Base-by-base conservation (phyloP, 805 yeast species). In the Myxozyma udenii region DNA sequence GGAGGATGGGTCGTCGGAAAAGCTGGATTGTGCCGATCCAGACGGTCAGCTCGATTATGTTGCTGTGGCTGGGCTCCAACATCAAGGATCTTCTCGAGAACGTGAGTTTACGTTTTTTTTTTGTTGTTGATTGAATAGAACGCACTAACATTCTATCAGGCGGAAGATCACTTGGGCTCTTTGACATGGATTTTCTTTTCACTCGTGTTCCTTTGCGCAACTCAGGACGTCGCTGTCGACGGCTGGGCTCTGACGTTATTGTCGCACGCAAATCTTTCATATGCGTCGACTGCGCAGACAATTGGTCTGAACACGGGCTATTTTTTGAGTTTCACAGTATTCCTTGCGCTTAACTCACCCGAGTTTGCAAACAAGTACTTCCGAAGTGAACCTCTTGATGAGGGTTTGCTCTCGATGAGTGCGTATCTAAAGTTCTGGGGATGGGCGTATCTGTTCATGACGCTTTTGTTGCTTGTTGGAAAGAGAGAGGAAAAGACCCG, bases 161-260 rank as follows among this genome's bases (percentile, higher is more conserved):
- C 89, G 0, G 67, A 71, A 28, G 61, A 65, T 22, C 55, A 67
- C 25, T 70, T 88, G 52, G 63, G 71, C 12, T 65, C 69, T 2
- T 78, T 93, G 55, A 87, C 98, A 0, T 61, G 73, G 44, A 75
- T 80, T 50, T 93, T 93, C 69, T 86, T 90, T 62, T 58, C 80
- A 21, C 72, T 93, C 53, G 93, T 93, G 28, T 79, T 91, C 51
- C 74, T 90, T 53, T 90, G 97, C 71, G 97, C 98, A 0, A 91
- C 98, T 0, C 98, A 93, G 68, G 98, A 93, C 66, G 93, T 93
- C 50, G 98, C 98, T 0, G 98, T 93, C 21, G 98, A 93, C 71
- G 98, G 98, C 9, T 93, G 98, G 98, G 97, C 98, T 0, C 72
- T 93, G 64, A 93, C 96, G 1, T 81, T 91, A 36, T 73, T 93